Percentiles rank a stretch among this genome's conserved stretches.
phyloP scores from a whole-genome alignment of 139 green algal species.

The Pleodorina starrii region DNA sequence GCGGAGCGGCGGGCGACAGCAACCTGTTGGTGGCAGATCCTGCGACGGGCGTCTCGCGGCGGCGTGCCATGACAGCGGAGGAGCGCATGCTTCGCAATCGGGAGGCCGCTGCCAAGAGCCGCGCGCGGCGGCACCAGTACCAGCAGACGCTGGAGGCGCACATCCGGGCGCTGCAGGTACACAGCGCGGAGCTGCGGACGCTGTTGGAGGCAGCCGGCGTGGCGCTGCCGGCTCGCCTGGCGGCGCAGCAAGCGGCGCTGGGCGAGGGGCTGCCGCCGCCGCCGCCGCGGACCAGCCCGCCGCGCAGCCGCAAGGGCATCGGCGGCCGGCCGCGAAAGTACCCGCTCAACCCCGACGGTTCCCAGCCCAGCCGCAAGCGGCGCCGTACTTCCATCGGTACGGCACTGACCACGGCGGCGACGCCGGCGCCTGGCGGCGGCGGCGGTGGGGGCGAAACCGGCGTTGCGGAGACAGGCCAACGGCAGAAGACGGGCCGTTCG shows the following conservation, averaged over 20 bases:
- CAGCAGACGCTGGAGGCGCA: slow-evolving; percentile 14
- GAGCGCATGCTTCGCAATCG: slow-evolving; percentile 38
- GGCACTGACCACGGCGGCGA: slow-evolving; percentile 7
- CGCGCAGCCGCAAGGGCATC: slow-evolving; percentile 38
- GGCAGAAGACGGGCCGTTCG: neutral
- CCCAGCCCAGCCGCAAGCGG: neutral
- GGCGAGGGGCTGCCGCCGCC: slow-evolving; percentile 19
- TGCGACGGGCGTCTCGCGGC: neutral
- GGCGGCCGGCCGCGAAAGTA: slow-evolving; percentile 33
- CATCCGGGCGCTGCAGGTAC: slow-evolving; percentile 23
- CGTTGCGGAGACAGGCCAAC: neutral
- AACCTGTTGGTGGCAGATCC: neutral
- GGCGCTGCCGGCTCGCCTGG: neutral
- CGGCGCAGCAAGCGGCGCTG: neutral
- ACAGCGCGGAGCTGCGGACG: neutral
- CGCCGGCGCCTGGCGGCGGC: neutral
- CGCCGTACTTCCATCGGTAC: slow-evolving; percentile 20
- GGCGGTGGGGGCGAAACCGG: neutral
- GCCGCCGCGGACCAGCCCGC: neutral
- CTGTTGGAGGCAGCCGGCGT: neutral
- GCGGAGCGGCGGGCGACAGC: neutral
- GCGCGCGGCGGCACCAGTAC: neutral
- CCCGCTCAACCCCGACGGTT: slow-evolving; percentile 3
- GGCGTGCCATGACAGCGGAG: slow-evolving; percentile 3
- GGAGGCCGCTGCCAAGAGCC: slow-evolving; percentile 30